Base-by-base conservation (phyloP, 2,329 filamentous ascomycete genomes). In the Cryphonectria radicalis region DNA sequence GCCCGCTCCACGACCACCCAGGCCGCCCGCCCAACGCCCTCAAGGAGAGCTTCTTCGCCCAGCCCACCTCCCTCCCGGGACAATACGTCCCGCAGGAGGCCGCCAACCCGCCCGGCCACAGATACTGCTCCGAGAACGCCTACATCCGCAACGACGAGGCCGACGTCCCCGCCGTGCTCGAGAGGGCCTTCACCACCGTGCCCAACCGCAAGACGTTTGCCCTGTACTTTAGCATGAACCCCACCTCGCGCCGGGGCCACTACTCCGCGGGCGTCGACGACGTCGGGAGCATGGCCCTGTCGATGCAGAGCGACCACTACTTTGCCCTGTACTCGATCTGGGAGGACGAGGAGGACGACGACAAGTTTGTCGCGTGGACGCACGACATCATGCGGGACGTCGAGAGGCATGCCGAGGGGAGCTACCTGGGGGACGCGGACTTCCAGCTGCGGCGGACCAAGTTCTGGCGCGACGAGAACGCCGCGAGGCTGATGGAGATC, bases 271-370 rank as follows among this genome's bases (percentile, higher is more conserved):
- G 65, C 7, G 14, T 35, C 4, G 63, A 40, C 13, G 40, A 62
- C 11, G 63, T 37, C 28, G 68, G 63, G 25, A 63, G 53, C 17
- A 89, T 89, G 87, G 87, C 87, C 4, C 77, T 88, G 19, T 85
- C 82, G 40, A 83, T 88, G 83, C 86, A 88, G 69, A 82, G 81
- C 0, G 87, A 89, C 74, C 86, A 89, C 76, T 89, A 89, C 76
- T 84, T 89, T 75, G 85, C 86, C 1, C 68, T 86, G 3, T 89
- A 88, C 74, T 80, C 84, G 0, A 78, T 87, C 1, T 88, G 85
- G 83, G 82, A 86, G 65, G 77, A 85, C 35, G 78, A 77, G 25
- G 72, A 75, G 2, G 85, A 88, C 55, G 86, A 88, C 72, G 76
- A 75, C 0, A 72, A 74, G n/a, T 85, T 82, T 75, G 77, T 78